Percentiles rank a stretch among this genome's conserved stretches.
phyloP scores from a whole-genome alignment of 495 filamentous ascomycete species.

The Cryomyces antarcticus region DNA sequence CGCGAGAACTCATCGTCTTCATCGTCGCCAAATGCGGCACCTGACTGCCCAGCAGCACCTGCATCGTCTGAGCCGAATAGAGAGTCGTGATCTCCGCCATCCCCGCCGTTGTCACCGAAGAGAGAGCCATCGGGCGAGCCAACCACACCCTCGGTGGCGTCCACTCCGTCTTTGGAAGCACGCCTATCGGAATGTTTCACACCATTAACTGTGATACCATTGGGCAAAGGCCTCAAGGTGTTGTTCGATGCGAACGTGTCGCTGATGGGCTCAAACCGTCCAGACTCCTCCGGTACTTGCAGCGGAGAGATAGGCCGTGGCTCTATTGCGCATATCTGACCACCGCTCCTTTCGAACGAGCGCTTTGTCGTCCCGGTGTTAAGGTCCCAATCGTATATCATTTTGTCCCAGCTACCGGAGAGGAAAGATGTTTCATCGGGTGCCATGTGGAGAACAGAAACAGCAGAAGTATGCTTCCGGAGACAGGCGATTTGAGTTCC shows the following conservation, averaged over 20 bases:
- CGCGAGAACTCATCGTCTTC: constrained; percentile 76
- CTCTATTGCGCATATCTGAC: constrained; percentile 78
- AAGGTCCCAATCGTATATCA: constrained; percentile 83
- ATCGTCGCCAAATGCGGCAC: constrained; percentile 34
- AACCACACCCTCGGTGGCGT: constrained; percentile 20
- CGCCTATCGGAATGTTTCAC: constrained; percentile 16
- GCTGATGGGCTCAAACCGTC: constrained; percentile 32
- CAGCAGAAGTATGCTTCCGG: constrained; percentile 72
- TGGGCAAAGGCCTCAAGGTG: constrained; percentile 25
- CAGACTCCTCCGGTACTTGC: constrained; percentile 52
- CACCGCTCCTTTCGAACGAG: constrained; percentile 50
- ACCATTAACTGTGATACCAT: constrained; percentile 30
- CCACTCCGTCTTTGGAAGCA: constrained; percentile 17
- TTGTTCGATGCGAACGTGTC: constrained; percentile 51
- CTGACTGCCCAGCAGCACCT: constrained; percentile 8
- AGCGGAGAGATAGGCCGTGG: constrained; percentile 57
- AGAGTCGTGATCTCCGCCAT: constrained; percentile 41
- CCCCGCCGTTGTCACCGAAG: constrained; percentile 27
- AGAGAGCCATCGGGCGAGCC: constrained; percentile 52
- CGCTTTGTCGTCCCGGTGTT: constrained; percentile 65
- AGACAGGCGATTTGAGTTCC: constrained; percentile 69
- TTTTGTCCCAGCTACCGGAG: constrained; percentile 93
- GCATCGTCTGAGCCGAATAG: constrained; percentile 49
- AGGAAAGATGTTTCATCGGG: constrained; percentile 73
- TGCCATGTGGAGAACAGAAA: constrained; percentile 67